Percentiles rank a stretch among this genome's conserved stretches.
Evolutionary conservation across 2,329 filamentous ascomycete species (phyloP).

Genomic region (Iodosphaeria phyllophila): DNA sequence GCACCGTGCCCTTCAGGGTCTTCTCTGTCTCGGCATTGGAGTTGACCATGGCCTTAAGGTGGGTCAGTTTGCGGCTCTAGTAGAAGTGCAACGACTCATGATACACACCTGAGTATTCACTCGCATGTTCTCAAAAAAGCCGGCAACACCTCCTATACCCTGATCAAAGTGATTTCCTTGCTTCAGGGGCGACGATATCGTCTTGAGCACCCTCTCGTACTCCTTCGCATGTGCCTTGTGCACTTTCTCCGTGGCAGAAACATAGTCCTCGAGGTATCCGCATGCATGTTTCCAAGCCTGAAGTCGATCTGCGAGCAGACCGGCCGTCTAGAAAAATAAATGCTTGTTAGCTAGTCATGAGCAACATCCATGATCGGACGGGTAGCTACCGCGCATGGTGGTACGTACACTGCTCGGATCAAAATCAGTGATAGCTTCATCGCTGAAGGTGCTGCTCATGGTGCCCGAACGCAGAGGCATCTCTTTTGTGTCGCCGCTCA

Average conservation of each 20-base stretch:
- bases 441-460: conserved; percentile 23
- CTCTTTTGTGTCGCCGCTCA: conserved; percentile 13
- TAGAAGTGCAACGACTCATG: neutral
- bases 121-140: conserved; percentile 87
- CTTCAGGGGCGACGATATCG: conserved; percentile 66
- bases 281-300: conserved; percentile 94
- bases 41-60: conserved; percentile 76
- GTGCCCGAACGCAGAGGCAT: conserved; percentile 29
- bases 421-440: conserved; percentile 38
- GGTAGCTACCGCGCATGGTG: neutral
- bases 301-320: conserved; percentile 68
- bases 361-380: conserved; percentile 2
- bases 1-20: conserved; percentile 66
- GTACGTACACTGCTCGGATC: conserved; percentile 37
- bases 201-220: conserved; percentile 90
- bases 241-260: conserved; percentile 68
- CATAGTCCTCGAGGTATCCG: conserved; percentile 79
- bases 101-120: conserved; percentile 57
- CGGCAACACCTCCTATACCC: conserved; percentile 67
- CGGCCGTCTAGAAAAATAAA: conserved; percentile 38
- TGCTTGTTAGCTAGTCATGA: conserved; percentile 3
- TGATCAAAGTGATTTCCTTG: conserved; percentile 92
- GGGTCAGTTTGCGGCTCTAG: conserved; percentile 4
- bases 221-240: conserved; percentile 78
- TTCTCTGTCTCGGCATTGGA: conserved; percentile 84